Evolutionary conservation across 176 grass and related monocot species (phyloP).

Genomic region (Miscanthus lutarioriparius): DNA sequence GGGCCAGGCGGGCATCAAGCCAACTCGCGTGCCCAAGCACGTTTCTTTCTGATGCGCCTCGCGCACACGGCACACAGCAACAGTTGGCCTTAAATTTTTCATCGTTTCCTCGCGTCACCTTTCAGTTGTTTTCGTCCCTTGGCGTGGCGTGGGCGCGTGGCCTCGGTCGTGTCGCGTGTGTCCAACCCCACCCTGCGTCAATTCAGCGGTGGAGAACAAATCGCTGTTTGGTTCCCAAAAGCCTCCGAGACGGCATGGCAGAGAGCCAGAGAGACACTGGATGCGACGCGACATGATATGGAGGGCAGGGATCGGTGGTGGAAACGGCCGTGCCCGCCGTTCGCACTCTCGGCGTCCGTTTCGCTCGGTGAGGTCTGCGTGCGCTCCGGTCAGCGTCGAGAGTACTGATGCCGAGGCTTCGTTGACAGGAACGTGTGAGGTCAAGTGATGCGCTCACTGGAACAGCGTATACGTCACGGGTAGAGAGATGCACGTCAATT

Average conservation of each 20-base stretch:
- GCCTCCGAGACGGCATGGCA: neutral
- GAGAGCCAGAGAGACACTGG: neutral
- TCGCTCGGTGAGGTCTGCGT: neutral
- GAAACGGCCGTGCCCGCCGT: neutral
- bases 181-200: neutral
- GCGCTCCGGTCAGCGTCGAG: neutral
- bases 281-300: neutral
- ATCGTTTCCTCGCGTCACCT: neutral
- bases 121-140: neutral
- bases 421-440: conserved; percentile 35
- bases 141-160: neutral
- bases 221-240: neutral
- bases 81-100: conserved; percentile 16
- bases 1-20: neutral
- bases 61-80: neutral
- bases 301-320: conserved; percentile 19
- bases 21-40: neutral
- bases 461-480: neutral
- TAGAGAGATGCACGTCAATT: neutral
- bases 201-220: conserved; percentile 10
- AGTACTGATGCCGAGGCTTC: conserved; percentile 13
- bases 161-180: neutral
- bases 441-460: neutral
- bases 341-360: neutral
- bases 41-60: neutral